Evolutionary conservation across 768 basidiomycete species (phyloP).

Genomic region (Auricularia cornea): DNA sequence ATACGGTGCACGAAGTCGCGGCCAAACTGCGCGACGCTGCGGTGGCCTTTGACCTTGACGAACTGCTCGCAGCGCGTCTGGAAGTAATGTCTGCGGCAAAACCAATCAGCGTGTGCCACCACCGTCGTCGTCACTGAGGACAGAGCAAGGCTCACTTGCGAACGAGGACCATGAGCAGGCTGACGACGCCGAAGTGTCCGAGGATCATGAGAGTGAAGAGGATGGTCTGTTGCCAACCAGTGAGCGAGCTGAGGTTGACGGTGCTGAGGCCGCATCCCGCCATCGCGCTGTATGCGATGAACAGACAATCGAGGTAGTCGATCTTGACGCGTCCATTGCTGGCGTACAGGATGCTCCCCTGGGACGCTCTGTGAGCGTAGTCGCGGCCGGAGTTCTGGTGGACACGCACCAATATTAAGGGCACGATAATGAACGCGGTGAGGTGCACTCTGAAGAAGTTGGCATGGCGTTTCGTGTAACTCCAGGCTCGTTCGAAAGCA

Average conservation of each 20-base stretch:
- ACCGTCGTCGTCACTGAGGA: too few species aligned
- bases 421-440: slow-evolving; percentile 20
- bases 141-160: not conserved
- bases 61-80: slow-evolving; percentile 1
- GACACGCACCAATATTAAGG: slow-evolving; percentile 1
- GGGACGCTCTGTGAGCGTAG: slow-evolving; percentile 9
- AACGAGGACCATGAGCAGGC: not conserved
- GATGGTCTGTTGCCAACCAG: slow-evolving; percentile 23
- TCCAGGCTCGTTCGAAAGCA: not conserved
- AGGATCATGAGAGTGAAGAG: slow-evolving; percentile 26
- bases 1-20: not conserved
- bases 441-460: slow-evolving; percentile 29
- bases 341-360: slow-evolving; percentile 24
- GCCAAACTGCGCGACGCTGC: not conserved
- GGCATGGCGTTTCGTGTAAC: not conserved
- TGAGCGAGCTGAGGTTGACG: slow-evolving; percentile 25
- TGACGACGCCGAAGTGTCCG: slow-evolving; percentile 13
- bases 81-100: not conserved
- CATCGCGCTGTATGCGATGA: slow-evolving; percentile 25
- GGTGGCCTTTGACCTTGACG: not conserved
- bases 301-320: slow-evolving; percentile 27
- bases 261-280: slow-evolving; percentile 28
- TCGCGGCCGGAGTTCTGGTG: not conserved
- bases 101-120: too few species aligned
- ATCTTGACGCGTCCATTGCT: slow-evolving; percentile 22